These are phyloP conservation scores for Colletotrichum eleusines DNA, from an alignment of 2,329 filamentous ascomycete genomes.

Conservation along the genomic window DNA sequence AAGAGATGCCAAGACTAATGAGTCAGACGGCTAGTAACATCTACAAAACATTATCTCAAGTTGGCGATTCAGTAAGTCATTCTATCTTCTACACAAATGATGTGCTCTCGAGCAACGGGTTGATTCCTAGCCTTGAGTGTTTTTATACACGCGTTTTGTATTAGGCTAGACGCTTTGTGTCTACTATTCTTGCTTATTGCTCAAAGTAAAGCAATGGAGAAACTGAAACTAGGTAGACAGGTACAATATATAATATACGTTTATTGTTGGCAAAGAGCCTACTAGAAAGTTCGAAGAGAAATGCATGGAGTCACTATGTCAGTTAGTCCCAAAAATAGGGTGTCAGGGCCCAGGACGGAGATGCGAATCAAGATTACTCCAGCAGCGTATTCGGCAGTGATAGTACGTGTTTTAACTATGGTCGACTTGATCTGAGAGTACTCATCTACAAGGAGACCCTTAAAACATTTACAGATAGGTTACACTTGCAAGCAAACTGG, in stretches of 20 bases:
- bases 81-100: neutral
- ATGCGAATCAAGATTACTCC: neutral
- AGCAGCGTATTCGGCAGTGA: neutral
- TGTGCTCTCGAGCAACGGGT: neutral
- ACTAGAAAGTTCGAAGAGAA: too few relatives aligned
- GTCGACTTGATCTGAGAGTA: neutral
- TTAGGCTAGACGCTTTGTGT: too few relatives aligned
- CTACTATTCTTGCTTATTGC: too few relatives aligned
- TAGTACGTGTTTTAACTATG: neutral
- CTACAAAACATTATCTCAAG: neutral
- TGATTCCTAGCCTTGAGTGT: too few relatives aligned
- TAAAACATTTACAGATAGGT: neutral
- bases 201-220: too few relatives aligned
- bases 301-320: neutral
- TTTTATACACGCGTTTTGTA: neutral
- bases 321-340: too few relatives aligned
- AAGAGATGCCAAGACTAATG: too few relatives aligned
- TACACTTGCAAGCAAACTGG: neutral
- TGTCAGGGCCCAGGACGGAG: fast-evolving
- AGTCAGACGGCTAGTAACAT: neutral
- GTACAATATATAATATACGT: too few relatives aligned
- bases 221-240: too few relatives aligned
- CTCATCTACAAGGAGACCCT: neutral
- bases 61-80: neutral
- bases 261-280: too few relatives aligned